These are phyloP conservation scores for Haematococcus sp. DNA, from an alignment of 139 green algal genomes.

Conservation along the genomic window DNA sequence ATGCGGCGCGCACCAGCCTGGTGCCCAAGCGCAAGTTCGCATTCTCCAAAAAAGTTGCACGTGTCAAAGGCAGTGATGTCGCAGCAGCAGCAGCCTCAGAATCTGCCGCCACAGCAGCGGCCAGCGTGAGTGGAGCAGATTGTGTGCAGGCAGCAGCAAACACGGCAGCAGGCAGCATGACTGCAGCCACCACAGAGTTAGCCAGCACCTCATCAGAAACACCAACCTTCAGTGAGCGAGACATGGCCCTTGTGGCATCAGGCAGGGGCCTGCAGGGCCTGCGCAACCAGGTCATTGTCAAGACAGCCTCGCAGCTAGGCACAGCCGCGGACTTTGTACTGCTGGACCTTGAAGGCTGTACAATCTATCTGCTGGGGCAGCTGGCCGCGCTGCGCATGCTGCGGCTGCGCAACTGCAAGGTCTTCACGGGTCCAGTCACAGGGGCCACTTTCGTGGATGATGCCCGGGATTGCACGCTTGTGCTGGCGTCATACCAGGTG, in stretches of 20 bases:
- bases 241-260: conserved; percentile 25
- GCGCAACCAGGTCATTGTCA: conserved; percentile 6
- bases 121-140: not conserved
- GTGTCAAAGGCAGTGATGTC: conserved; percentile 16
- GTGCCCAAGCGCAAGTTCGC: conserved; percentile 67
- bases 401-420: conserved; percentile 39
- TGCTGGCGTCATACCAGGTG: conserved; percentile 53
- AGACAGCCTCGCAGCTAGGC: conserved; percentile 10
- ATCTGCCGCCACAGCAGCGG: not conserved
- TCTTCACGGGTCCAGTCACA: conserved; percentile 60
- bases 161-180: not conserved
- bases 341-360: conserved; percentile 48
- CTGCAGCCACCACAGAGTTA: not conserved
- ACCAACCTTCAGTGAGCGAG: conserved; percentile 15
- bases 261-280: conserved; percentile 36
- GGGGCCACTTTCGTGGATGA: conserved; percentile 58
- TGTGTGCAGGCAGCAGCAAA: not conserved
- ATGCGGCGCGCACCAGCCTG: conserved; percentile 33
- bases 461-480: conserved; percentile 37
- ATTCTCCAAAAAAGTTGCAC: conserved; percentile 52
- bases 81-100: not conserved
- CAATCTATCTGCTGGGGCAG: conserved; percentile 54
- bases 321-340: conserved; percentile 38
- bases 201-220: not conserved
- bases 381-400: conserved; percentile 54